Base-by-base conservation (phyloP, 805 yeast species). In the Candida mattraensis region DNA sequence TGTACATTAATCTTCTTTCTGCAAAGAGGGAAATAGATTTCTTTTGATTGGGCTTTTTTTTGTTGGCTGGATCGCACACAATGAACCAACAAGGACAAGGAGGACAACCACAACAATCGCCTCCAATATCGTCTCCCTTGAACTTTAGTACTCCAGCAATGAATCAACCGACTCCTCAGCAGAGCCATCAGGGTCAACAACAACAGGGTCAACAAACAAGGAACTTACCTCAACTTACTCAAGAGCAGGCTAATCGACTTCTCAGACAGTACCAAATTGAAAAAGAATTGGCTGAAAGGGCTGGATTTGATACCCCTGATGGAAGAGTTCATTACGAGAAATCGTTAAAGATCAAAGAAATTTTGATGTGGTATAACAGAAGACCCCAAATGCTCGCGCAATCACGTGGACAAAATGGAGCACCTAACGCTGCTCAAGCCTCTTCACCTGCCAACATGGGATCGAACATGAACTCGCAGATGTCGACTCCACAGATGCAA, bases 281-380 rank as follows among this genome's bases (percentile, higher is more conserved):
- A 47, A 69, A 78, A 20, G 76, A 75, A 15, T 72, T 74, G 47
- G 88, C 87, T 1, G 76, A 74, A 48, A 72, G 71, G 12, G 72
- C 80, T 0, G 86, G 87, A 3, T 67, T 68, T 21, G 75, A 72
- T 17, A 70, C 80, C 0, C 78, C 74, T 0, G 76, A 68, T 39
- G 87, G 87, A 13, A 74, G 75, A 47, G 80, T 77, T 43, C 82
- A 81, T 48, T 60, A 76, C 47, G 68, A 67, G 41, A 76, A 74
- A 43, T 87, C 87, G 3, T 78, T 81, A 28, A 72, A 72, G 36
- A 77, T 83, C 44, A 80, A 77, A 54, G 74, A 74, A 28, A 66
- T 82, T 21, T 65, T 83, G 51, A 63, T 79, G 33, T 74, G 72
- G 37, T 61, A 56, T 35, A 48, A 59, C 26, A 48, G 46, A 37